These are phyloP conservation scores for Acrocalymma vagum DNA, from an alignment of 2,329 filamentous ascomycete genomes.

Conservation along the genomic window DNA sequence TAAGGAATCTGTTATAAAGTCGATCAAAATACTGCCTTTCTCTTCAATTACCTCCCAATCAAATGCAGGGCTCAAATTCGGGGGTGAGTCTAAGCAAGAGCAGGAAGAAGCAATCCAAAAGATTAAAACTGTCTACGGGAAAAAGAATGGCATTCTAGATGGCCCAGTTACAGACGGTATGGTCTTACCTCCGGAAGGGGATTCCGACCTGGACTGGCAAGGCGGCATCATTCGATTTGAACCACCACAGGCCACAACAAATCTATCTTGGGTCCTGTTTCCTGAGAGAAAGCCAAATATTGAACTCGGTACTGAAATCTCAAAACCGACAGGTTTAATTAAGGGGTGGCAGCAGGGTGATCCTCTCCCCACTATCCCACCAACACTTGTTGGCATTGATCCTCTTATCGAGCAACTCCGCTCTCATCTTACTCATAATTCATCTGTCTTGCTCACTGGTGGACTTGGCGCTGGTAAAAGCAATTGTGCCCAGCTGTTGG, in stretches of 20 bases:
- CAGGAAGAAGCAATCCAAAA: slow-evolving; percentile 78
- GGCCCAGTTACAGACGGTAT: slow-evolving; percentile 92
- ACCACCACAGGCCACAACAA: slow-evolving; percentile 52
- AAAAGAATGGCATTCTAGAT: slow-evolving; percentile 72
- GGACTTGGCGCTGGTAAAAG: slow-evolving; percentile 92
- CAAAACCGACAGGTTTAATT: slow-evolving; percentile 65
- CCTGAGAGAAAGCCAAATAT: slow-evolving; percentile 77
- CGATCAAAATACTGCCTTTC: slow-evolving; percentile 85
- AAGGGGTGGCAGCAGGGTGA: slow-evolving; percentile 63
- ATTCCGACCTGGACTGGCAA: slow-evolving; percentile 71
- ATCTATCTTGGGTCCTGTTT: slow-evolving; percentile 75
- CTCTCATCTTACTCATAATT: slow-evolving; percentile 81
- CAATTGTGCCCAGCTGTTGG: slow-evolving; percentile 77
- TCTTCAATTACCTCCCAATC: slow-evolving; percentile 63
- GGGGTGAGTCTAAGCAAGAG: slow-evolving; percentile 84
- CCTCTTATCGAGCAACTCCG: slow-evolving; percentile 74
- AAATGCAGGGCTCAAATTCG: slow-evolving; percentile 79
- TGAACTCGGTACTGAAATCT: slow-evolving; percentile 78
- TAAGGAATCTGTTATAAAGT: slow-evolving; percentile 63
- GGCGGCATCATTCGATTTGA: slow-evolving; percentile 87
- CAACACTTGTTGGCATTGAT: slow-evolving; percentile 85
- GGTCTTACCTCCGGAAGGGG: slow-evolving; percentile 70
- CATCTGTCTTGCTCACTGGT: slow-evolving; percentile 88
- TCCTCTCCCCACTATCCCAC: slow-evolving; percentile 61
- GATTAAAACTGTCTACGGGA: slow-evolving; percentile 76